Base-by-base conservation (phyloP, 176 grass and related monocot species). In the barley (Hordeum vulgare) region DNA sequence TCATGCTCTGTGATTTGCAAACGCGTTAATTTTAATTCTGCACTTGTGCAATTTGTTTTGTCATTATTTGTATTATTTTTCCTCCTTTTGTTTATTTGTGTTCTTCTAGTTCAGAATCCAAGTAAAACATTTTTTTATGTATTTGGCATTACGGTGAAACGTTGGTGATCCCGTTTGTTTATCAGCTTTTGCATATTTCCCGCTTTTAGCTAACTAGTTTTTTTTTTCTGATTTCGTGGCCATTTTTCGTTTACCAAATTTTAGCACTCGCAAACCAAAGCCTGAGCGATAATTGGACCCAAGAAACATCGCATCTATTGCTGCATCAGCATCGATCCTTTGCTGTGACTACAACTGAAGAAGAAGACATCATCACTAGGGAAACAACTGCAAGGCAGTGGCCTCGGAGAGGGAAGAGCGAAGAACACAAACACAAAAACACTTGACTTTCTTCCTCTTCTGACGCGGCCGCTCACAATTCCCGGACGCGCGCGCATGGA, bases 401-500 rank as follows among this genome's bases (percentile, higher is more conserved):
- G 26, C 71, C 71, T 26, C 27, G 41, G 15, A 20, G 42, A 20
- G 71, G 71, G 41, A 8, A 20, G 69, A 56, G 53, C 53, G 18
- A 72, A 9, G 7, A 74, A 45, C 12, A 17, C 69, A 13, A 13
- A 28, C 33, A 34, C 17, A 21, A 20, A 12, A 44, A 71, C 40
- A 27, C 40, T 72, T 15, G 69, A 28, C 71, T 24, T 26, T 74
- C 83, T 81, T 84, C 81, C 82, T 85, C 87, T 64, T 85, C 54
- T 57, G 69, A 11, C 63, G 47, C 63, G 33, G 78, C 83, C 78
- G 74, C 83, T 51, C 83, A 68, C 72, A 17, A 34, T 89, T 71
- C 83, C 83, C 72, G 78, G 88, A 89, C 72, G 88, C 78, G 33
- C 72, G 88, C 78, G 33, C 82, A 23, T 61, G 41, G 77, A 23